Evolutionary conservation across 2,329 filamentous ascomycete genomes (phyloP).

Genomic region (Penicillium decumbens): DNA sequence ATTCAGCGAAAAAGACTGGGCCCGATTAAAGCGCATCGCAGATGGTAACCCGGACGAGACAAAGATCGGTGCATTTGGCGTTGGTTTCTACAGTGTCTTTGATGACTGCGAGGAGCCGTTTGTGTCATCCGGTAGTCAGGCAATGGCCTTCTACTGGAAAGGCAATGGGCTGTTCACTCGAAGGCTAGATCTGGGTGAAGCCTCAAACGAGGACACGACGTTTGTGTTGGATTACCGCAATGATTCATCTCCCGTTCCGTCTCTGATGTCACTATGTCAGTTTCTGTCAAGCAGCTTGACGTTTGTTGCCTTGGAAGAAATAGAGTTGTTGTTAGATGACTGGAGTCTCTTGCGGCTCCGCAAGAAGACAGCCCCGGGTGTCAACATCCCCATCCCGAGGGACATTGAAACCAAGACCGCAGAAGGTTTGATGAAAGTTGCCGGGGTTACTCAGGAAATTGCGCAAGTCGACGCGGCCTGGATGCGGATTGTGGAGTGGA

Average conservation of each 20-base stretch:
- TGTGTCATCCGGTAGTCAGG: constrained; percentile 83
- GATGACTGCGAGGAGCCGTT: constrained; percentile 98
- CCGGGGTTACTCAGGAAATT: constrained; percentile 74
- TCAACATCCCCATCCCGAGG: constrained; percentile 66
- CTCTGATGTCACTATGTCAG: constrained; percentile 78
- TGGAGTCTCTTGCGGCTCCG: constrained; percentile 71
- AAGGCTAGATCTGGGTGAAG: constrained; percentile 67
- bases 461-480: constrained; percentile 88
- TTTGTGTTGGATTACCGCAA: constrained; percentile 95
- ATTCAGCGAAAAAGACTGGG: constrained; percentile 89
- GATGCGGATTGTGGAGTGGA: constrained; percentile 85
- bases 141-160: constrained; percentile 99
- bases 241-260: constrained; percentile 77
- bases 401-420: constrained; percentile 78
- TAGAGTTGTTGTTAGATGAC: constrained; percentile 88
- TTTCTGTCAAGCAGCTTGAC: constrained; percentile 94
- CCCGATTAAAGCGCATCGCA: constrained; percentile 89
- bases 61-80: constrained; percentile 97
- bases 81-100: constrained; percentile 98
- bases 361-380: constrained; percentile 80
- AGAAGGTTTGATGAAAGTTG: constrained; percentile 83
- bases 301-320: constrained; percentile 80
- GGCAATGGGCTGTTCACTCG: constrained; percentile 95
- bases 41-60: constrained; percentile 98
- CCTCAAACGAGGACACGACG: constrained; percentile 67